Percentiles rank a stretch among this genome's conserved stretches.
Evolutionary conservation across 2,329 filamentous ascomycete genomes (phyloP).

Genomic region (Phaeosphaeriaceae sp.): DNA sequence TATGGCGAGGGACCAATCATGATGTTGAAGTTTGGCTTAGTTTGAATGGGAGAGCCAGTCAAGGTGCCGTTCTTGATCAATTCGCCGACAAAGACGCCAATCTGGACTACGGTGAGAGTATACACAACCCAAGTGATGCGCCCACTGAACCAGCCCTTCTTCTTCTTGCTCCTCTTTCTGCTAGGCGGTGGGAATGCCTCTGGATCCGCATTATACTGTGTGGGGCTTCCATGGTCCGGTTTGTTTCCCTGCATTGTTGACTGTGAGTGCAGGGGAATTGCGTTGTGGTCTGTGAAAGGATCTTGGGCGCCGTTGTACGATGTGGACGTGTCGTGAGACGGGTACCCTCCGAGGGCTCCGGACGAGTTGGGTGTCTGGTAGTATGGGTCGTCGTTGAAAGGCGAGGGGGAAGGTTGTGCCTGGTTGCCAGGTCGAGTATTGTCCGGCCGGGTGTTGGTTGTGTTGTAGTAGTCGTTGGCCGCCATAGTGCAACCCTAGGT

Average conservation of each 20-base stretch:
- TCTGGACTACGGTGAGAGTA: constrained; percentile 74
- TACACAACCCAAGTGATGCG: constrained; percentile 82
- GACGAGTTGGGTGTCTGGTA: constrained; percentile 34
- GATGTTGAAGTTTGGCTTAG: constrained; percentile 86
- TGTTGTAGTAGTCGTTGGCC: constrained; percentile 66
- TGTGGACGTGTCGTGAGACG: constrained; percentile 55
- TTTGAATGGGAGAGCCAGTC: constrained; percentile 79
- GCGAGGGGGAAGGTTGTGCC: constrained; percentile 37
- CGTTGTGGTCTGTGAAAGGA: constrained; percentile 56
- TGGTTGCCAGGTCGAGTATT: constrained; percentile 39
- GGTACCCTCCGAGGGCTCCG: constrained; percentile 62
- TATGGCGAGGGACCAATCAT: constrained; percentile 96
- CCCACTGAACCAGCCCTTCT: constrained; percentile 62
- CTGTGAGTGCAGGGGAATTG: constrained; percentile 54
- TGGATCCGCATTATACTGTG: constrained; percentile 47
- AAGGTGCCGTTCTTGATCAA: constrained; percentile 80
- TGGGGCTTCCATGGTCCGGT: constrained; percentile 31
- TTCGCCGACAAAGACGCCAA: constrained; percentile 87
- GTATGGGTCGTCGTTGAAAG: constrained; percentile 54
- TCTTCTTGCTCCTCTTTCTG: constrained; percentile 35
- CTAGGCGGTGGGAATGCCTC: constrained; percentile 44
- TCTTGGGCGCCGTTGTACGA: constrained; percentile 65
- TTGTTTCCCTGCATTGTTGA: constrained; percentile 44
- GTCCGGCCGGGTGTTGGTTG: constrained; percentile 48
- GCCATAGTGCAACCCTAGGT: constrained; percentile 46